These are phyloP conservation scores for Colletotrichum filicis DNA, from an alignment of 2,329 filamentous ascomycete genomes.

Conservation along the genomic window DNA sequence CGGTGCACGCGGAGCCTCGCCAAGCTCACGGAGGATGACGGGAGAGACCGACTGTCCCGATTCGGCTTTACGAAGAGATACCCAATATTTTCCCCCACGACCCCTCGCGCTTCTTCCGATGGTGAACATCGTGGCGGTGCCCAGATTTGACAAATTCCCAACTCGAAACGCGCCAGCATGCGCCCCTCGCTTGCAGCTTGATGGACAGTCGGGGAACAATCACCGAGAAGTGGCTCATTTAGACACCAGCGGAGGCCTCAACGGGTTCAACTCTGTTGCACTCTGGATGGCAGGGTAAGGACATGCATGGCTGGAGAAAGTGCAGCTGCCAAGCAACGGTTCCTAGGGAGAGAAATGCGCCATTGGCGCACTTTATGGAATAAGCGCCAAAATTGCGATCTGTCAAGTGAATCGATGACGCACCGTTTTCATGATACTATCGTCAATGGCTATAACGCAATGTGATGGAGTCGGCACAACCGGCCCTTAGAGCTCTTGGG, in stretches of 20 bases:
- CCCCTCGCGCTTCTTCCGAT: not conserved
- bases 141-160: not conserved
- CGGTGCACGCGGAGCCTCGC: not conserved
- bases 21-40: not conserved
- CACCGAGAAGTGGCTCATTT: not conserved
- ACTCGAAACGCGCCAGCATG: not conserved
- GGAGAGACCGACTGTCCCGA: not conserved
- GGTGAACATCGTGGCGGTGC: slow-evolving; percentile 2
- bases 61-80: slow-evolving; percentile 26
- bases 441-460: not conserved
- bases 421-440: slow-evolving; percentile 14
- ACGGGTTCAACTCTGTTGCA: not conserved
- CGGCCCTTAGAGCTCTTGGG: slow-evolving; percentile 18
- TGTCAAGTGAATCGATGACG: slow-evolving; percentile 28
- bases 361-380: not conserved
- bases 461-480: slow-evolving; percentile 9
- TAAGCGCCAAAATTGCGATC: slow-evolving; percentile 31
- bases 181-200: not conserved
- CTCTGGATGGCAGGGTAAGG: not conserved
- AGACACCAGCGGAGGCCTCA: slow-evolving; percentile 22
- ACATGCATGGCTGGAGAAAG: not conserved
- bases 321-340: slow-evolving; percentile 15
- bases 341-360: slow-evolving; percentile 4
- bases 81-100: not conserved
- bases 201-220: not conserved